Percentiles rank a stretch among this genome's conserved stretches.
phyloP scores from a whole-genome alignment of 2,329 filamentous ascomycete genomes.

The Sordariomycetes sp. region DNA sequence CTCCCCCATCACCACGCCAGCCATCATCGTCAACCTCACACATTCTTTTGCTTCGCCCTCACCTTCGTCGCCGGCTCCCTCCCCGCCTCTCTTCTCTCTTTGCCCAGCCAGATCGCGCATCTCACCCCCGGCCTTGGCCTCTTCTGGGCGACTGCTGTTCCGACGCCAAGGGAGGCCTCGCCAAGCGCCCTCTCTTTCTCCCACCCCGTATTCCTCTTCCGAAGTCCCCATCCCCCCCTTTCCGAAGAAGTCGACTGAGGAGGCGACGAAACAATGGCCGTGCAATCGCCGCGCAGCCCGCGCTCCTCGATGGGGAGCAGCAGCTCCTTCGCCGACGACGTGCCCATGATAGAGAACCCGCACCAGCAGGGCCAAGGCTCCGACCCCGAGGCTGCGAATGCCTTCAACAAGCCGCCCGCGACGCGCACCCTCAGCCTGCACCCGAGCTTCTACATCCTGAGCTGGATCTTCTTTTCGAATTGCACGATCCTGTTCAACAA shows the following conservation, averaged over 20 bases:
- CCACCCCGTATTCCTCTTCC: no score
- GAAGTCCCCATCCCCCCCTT: neutral
- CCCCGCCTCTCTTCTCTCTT: no score
- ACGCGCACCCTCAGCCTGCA: slow-evolving; percentile 1
- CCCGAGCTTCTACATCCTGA: slow-evolving; percentile 13
- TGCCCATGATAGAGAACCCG: slow-evolving; percentile 3
- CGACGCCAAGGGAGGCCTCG: neutral
- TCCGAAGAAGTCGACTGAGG: no score
- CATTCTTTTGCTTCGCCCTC: no score
- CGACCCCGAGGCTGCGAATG: neutral
- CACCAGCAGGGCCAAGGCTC: neutral
- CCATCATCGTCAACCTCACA: no score
- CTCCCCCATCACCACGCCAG: no score
- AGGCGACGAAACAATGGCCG: no score
- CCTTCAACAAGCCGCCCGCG: neutral
- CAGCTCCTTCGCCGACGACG: neutral
- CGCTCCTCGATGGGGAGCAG: neutral
- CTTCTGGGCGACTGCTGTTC: neutral
- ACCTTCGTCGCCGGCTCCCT: no score
- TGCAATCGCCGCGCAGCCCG: neutral
- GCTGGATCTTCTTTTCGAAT: slow-evolving; percentile 81
- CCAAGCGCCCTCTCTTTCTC: no score
- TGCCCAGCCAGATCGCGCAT: no score
- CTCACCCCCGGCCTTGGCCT: no score
- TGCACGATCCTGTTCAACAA: slow-evolving; percentile 89